These are phyloP conservation scores for Termitomyces titanicus DNA, from an alignment of 768 basidiomycete genomes.

Conservation along the genomic window DNA sequence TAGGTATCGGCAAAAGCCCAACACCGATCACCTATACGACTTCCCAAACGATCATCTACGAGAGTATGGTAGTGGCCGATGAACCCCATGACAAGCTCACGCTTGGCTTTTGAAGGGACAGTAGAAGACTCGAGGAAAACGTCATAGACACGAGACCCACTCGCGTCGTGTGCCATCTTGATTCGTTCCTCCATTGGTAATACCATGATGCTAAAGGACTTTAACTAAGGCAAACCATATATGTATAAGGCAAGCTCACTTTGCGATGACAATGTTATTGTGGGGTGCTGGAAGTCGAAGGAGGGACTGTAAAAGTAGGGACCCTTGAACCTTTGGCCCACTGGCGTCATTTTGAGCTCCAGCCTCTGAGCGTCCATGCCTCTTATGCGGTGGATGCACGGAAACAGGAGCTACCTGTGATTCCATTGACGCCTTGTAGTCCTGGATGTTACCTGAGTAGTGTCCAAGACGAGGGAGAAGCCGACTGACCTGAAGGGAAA, in stretches of 20 bases:
- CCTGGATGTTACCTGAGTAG: constrained; percentile 10
- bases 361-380: constrained; percentile 13
- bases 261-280: constrained; percentile 64
- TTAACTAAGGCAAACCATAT: not conserved
- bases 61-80: constrained; percentile 77
- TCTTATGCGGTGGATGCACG: not conserved
- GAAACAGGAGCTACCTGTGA: not conserved
- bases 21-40: constrained; percentile 85
- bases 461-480: not conserved
- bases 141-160: constrained; percentile 80
- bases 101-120: constrained; percentile 60
- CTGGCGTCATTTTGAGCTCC: constrained; percentile 29
- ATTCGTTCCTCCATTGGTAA: constrained; percentile 59
- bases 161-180: constrained; percentile 44
- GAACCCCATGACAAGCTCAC: constrained; percentile 69
- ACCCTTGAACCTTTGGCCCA: constrained; percentile 79
- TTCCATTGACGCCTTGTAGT: constrained; percentile 14
- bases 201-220: constrained; percentile 46
- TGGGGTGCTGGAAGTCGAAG: constrained; percentile 65
- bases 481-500: constrained; percentile 42
- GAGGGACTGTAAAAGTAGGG: constrained; percentile 80
- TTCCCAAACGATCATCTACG: constrained; percentile 88
- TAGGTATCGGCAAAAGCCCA: constrained; percentile 93
- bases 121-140: constrained; percentile 66
- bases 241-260: constrained; percentile 37